phyloP scores from a whole-genome alignment of 805 yeast species.

The Sugiyamaella americana region DNA sequence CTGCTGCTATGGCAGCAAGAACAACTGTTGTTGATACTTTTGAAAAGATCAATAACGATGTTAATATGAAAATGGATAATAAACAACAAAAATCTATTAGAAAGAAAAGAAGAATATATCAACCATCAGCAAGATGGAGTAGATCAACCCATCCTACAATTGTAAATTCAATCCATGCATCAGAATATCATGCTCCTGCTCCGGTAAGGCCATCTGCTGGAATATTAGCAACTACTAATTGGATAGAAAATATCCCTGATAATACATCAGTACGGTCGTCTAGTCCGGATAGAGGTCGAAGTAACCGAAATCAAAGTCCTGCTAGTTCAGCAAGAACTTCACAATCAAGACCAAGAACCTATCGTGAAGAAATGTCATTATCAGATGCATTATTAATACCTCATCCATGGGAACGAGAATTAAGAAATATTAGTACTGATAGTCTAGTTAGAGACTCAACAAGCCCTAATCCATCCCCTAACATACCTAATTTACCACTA shows the following conservation, averaged over 20 bases:
- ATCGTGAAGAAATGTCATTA: not conserved
- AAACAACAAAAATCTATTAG: not conserved
- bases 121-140: conserved; percentile 17
- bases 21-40: conserved; percentile 16
- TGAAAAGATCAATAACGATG: conserved; percentile 14
- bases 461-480: not conserved
- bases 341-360: not conserved
- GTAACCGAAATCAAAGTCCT: not conserved
- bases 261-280: not conserved
- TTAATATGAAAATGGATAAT: conserved; percentile 4
- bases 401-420: conserved; percentile 6
- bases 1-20: conserved; percentile 20
- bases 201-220: not conserved
- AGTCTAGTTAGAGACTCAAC: not conserved
- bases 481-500: not conserved
- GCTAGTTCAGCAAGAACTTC: not conserved
- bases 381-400: conserved; percentile 4
- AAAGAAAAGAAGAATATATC: conserved; percentile 8
- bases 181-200: not conserved
- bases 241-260: not conserved
- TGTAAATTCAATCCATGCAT: not conserved
- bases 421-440: conserved; percentile 4
- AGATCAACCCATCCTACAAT: conserved; percentile 1
- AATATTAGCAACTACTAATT: not conserved
- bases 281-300: conserved; percentile 5